phyloP scores from a whole-genome alignment of 2,329 filamentous ascomycete species.

The Ciborinia camelliae region DNA sequence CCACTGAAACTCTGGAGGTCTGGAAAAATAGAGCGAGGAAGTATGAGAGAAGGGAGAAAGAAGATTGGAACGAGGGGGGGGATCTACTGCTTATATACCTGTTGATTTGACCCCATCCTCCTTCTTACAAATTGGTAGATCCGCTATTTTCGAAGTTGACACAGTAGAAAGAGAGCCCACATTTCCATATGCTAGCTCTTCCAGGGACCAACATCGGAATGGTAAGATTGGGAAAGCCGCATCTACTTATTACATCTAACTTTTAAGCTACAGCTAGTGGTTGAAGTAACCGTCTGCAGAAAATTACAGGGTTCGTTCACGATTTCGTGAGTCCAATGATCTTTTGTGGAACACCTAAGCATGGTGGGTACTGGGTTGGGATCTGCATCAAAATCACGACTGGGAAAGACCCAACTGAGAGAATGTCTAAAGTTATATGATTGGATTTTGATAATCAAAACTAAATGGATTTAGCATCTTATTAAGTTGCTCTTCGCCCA shows the following conservation, averaged over 20 bases:
- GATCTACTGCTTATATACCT: constrained; percentile 17
- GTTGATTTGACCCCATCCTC: constrained; percentile 15
- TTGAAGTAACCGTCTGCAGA: constrained; percentile 6
- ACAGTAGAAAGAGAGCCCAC: neutral
- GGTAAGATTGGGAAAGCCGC: constrained; percentile 11
- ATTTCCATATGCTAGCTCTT: constrained; percentile 14
- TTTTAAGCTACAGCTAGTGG: too few species aligned
- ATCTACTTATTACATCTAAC: too few species aligned
- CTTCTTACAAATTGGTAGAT: constrained; percentile 5
- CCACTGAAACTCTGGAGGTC: constrained; percentile 9
- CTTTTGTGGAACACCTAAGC: neutral
- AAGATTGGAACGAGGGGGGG: constrained; percentile 7
- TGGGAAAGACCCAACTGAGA: neutral
- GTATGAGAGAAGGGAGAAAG: neutral
- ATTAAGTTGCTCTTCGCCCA: neutral
- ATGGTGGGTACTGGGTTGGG: constrained; percentile 2
- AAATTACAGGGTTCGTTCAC: neutral
- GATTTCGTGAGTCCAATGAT: neutral
- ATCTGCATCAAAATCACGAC: constrained; percentile 15
- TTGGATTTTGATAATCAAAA: constrained; percentile 2
- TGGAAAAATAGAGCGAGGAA: neutral
- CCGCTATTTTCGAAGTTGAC: neutral
- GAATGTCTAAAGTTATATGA: neutral
- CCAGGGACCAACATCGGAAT: constrained; percentile 13
- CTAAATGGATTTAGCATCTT: constrained; percentile 4